phyloP scores from a whole-genome alignment of 2,329 filamentous ascomycete genomes.

The Beauveria bassiana region DNA sequence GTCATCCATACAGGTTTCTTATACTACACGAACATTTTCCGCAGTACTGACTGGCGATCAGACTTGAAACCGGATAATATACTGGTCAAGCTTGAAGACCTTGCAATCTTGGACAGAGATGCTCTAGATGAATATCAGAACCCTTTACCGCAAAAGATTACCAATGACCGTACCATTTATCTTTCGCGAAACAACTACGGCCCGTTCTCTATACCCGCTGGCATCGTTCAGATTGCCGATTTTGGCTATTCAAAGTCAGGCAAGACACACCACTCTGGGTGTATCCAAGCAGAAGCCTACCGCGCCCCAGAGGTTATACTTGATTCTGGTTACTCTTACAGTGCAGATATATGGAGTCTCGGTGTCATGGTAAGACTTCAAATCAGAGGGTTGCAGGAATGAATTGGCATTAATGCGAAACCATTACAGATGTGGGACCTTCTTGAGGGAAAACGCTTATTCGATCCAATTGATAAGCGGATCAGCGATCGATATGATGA shows the following conservation, averaged over 20 bases:
- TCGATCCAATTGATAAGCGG: background rate
- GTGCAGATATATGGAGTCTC: conserved; percentile 19
- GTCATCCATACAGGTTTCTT: conserved; percentile 17
- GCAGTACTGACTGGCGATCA: background rate
- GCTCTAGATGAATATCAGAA: conserved; percentile 16
- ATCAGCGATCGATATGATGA: background rate
- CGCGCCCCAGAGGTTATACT: conserved; percentile 18
- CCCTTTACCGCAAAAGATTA: conserved; percentile 16
- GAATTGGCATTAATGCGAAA: background rate
- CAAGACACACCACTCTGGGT: background rate
- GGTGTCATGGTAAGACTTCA: conserved; percentile 16
- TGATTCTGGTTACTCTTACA: conserved; percentile 15
- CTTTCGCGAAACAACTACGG: conserved; percentile 19
- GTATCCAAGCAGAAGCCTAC: conserved; percentile 15
- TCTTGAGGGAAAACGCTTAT: background rate
- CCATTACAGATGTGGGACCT: background rate
- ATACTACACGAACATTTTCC: background rate
- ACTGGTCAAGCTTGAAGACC: background rate
- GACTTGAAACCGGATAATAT: background rate
- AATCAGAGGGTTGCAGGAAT: background rate
- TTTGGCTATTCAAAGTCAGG: conserved; percentile 16
- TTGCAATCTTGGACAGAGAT: conserved; percentile 13
- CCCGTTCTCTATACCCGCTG: conserved; percentile 13
- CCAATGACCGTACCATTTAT: conserved; percentile 15
- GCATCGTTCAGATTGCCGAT: conserved; percentile 15